Evolutionary conservation across 208 protist genomes (phyloP), one percentile per base, ranked within the genome.

Genomic region (Acanthamoeba royreba): DNA sequence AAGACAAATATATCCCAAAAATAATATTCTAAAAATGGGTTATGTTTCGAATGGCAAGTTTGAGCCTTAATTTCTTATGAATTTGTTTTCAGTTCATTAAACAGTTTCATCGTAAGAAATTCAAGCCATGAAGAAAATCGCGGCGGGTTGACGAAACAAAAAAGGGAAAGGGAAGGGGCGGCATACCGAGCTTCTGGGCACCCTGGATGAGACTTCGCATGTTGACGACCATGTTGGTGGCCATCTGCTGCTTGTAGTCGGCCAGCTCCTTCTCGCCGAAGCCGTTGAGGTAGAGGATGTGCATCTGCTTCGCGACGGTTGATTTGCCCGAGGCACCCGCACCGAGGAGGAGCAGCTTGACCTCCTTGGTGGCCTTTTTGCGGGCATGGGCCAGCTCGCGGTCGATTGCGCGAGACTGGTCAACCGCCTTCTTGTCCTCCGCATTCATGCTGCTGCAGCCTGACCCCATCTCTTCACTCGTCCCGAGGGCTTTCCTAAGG

Each of bases 281-380:
- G 46, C 97, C 97, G 31, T 97, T 77, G 19, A 90, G 33, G 95
- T 98, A 94, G 33, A 98, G 94, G 31, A 98, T 94, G 28, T 96
- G 96, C 97, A 98, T 98, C 87, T 98, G 97, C 81, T 98, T 97
- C 69, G 97, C 93, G 19, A 98, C 83, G 11, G 97, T 98, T 33
- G 92, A 96, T 93, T 98, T 98, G 53, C 97, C 97, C 40, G 94
- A 97, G 58, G 98, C 97, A 38, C 97, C 97, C 1, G 96, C 47
- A n/a, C 96, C 94, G 33, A 95, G 93, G 22, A 95, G 66, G 22
- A 95, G 94, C 45, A 95, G 9, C 74, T 95, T 95, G 35, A 95
- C 92, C 58, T 95, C 94, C 45, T 87, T 93, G 22, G 46, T 92
- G 46, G 43, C 35, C 38, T 92, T 83, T 35, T 58, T 66, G 66